phyloP scores from a whole-genome alignment of 2,329 filamentous ascomycete species.

The Aspergillus ruber region DNA sequence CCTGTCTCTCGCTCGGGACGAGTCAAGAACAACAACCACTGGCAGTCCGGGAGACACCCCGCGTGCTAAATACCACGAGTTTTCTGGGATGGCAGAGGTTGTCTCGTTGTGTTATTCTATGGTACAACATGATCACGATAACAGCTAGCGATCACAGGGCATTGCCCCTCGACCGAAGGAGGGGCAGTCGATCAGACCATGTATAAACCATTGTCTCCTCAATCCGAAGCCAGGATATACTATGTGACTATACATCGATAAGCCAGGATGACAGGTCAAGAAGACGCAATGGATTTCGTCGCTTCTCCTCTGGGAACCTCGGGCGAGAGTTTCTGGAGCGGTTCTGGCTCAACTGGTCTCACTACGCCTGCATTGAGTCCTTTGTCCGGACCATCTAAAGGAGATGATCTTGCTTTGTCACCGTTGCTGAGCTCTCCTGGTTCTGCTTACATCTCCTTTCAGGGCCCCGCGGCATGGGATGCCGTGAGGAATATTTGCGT shows the following conservation, averaged over 20 bases:
- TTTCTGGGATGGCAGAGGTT: slow-evolving; percentile 2
- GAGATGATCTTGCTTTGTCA: slow-evolving; percentile 14
- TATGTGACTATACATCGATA: not conserved
- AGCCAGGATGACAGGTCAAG: not conserved
- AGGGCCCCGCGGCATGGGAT: slow-evolving; percentile 4
- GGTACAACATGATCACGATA: not conserved
- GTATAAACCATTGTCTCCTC: too few relatives aligned
- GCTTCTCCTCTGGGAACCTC: slow-evolving; percentile 12
- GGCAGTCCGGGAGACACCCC: slow-evolving; percentile 3
- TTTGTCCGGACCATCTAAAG: slow-evolving; percentile 17
- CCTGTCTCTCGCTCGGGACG: not conserved
- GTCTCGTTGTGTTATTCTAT: not conserved
- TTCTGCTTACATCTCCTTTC: not conserved
- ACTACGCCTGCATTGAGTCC: slow-evolving; percentile 24
- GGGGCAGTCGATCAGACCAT: not conserved
- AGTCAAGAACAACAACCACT: slow-evolving; percentile 1
- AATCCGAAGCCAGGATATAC: not conserved
- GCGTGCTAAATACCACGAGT: slow-evolving; percentile 6
- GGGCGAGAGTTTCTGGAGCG: slow-evolving; percentile 13
- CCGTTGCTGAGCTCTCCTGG: slow-evolving; percentile 8
- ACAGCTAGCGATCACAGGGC: slow-evolving; percentile 1
- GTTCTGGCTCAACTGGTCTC: slow-evolving; percentile 17
- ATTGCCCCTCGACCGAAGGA: not conserved
- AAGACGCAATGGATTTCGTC: slow-evolving; percentile 16
- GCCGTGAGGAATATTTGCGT: slow-evolving; percentile 54